Evolutionary conservation across 1,284 basidiomycete genomes (phyloP).

Genomic region (Erythrobasidium hasegawianum): DNA sequence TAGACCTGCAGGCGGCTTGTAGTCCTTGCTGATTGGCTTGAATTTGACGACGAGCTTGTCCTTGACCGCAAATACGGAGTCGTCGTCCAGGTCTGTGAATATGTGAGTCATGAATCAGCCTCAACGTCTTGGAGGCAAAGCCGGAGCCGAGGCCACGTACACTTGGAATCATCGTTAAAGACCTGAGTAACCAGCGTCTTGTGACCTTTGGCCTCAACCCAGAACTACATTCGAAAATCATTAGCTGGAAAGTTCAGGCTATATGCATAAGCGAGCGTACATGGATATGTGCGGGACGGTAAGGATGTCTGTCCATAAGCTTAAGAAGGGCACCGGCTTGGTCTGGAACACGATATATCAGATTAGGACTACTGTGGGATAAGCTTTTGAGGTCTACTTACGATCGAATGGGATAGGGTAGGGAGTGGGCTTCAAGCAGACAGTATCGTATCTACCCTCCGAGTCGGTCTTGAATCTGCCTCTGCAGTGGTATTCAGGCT

Average conservation of each 20-base stretch:
- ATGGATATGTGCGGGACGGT: slow-evolving; percentile 51
- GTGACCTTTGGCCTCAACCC: slow-evolving; percentile 44
- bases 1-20: slow-evolving; percentile 35
- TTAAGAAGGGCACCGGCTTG: slow-evolving; percentile 48
- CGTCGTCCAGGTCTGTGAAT: slow-evolving; percentile 46
- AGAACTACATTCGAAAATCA: slow-evolving; percentile 42
- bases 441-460: slow-evolving; percentile 46
- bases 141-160: not conserved
- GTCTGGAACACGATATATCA: not conserved
- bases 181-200: slow-evolving; percentile 47
- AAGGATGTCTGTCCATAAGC: slow-evolving; percentile 49
- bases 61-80: slow-evolving; percentile 52
- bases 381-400: too few relatives aligned
- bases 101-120: too few relatives aligned
- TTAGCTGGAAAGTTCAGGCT: slow-evolving; percentile 31
- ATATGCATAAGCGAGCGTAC: slow-evolving; percentile 34
- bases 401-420: slow-evolving; percentile 51
- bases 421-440: slow-evolving; percentile 48
- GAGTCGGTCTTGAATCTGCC: slow-evolving; percentile 47
- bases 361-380: too few relatives aligned
- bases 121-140: not conserved
- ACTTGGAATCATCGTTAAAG: slow-evolving; percentile 49
- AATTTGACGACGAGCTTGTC: slow-evolving; percentile 48
- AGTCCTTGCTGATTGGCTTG: slow-evolving; percentile 32
- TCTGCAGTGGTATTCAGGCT: slow-evolving; percentile 47